Evolutionary conservation across 257 asterid genomes (phyloP).

Genomic region (Solanum ossicruentum): DNA sequence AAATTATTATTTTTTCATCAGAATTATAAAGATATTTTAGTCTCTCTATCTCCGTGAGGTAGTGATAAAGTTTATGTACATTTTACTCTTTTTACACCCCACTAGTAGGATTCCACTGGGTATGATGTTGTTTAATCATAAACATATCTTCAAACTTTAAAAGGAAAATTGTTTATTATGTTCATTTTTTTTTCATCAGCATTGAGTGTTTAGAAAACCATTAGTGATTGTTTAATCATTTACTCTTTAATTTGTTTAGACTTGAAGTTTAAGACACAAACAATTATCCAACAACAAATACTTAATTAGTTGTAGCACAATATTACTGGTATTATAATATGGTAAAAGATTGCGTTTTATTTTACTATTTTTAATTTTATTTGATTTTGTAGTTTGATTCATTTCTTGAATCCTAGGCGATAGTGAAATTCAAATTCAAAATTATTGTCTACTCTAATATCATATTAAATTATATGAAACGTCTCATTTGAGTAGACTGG

Average conservation of each 20-base stretch:
- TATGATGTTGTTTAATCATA: not conserved
- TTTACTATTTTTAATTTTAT: not conserved
- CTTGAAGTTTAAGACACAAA: not conserved
- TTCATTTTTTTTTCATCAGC: not conserved
- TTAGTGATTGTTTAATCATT: not conserved
- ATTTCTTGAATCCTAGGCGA: not conserved
- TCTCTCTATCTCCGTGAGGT: too few species aligned
- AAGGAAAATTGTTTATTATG: not conserved
- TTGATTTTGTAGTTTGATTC: not conserved
- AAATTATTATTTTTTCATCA: not conserved
- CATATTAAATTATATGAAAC: not conserved
- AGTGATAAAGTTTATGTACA: too few species aligned
- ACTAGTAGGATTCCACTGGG: too few species aligned
- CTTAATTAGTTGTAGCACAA: not conserved
- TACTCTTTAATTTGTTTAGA: not conserved
- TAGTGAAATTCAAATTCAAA: not conserved
- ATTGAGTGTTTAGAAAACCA: not conserved
- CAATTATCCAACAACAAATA: not conserved
- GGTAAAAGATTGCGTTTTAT: not conserved
- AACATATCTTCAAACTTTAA: not conserved
- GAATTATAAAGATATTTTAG: not conserved
- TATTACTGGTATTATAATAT: not conserved
- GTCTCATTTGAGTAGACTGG: not conserved
- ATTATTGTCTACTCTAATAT: fast-evolving
- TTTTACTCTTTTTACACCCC: too few species aligned